Conservation (phyloP, 768 basidiomycete genomes). For the Panus rudis region DNA sequence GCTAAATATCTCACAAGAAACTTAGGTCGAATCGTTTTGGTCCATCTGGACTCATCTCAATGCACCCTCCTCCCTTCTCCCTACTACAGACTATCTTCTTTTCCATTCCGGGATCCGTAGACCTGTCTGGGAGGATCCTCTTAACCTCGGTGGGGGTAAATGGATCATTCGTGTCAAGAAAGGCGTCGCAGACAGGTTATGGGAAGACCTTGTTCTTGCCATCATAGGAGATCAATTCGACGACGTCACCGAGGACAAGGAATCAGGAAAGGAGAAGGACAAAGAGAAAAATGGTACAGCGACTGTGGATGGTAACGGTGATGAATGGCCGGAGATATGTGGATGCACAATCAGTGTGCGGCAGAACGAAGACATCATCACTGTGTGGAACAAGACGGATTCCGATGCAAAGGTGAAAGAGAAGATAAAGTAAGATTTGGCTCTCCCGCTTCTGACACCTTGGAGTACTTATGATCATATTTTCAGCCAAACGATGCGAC, state of each 20-base stretch:
- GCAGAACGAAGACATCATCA: conserved; percentile 90
- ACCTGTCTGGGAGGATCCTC: conserved; percentile 94
- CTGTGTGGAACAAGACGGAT: conserved; percentile 86
- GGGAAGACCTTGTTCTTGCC: conserved; percentile 85
- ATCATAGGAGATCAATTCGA: conserved; percentile 90
- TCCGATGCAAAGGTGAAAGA: conserved; percentile 70
- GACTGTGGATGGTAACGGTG: conserved; percentile 28
- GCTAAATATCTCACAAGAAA: background rate
- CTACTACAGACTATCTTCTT: conserved; percentile 91
- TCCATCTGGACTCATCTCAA: conserved; percentile 88
- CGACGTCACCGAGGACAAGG: conserved; percentile 43
- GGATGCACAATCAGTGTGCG: conserved; percentile 93
- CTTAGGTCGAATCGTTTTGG: conserved; percentile 91
- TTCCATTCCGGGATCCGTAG: conserved; percentile 82
- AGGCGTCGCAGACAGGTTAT: conserved; percentile 82
- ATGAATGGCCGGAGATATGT: conserved; percentile 77
- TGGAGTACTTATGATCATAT: conserved; percentile 4
- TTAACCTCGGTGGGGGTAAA: conserved; percentile 83
- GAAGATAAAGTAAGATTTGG: conserved; percentile 56
- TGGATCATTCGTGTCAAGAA: conserved; percentile 94
- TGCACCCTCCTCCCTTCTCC: conserved; percentile 73
- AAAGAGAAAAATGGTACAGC: conserved; percentile 28
- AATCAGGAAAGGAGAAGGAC: conserved; percentile 35
- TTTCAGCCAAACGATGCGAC: conserved; percentile 70
- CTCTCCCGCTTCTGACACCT: background rate